A percentile compares a stretch with the other conserved stretches of the same genome.
Conservation (phyloP, 352 stramenopile genomes). For the Globisporangium barbulae region DNA sequence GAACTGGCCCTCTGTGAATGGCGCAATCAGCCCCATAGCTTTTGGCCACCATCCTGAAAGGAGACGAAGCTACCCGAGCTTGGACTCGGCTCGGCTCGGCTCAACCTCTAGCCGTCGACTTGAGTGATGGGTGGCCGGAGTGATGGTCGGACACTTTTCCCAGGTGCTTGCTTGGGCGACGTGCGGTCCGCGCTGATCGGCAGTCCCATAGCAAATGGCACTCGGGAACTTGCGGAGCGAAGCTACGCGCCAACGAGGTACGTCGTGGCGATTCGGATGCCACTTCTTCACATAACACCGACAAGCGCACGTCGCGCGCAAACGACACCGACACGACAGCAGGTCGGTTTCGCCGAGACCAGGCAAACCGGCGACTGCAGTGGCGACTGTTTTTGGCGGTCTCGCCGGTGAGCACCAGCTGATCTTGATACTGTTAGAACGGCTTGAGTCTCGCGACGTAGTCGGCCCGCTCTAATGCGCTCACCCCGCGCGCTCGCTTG, state of each 20-base stretch:
- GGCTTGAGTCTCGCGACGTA: too few relatives aligned
- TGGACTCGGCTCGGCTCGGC: neutral
- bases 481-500: too few relatives aligned
- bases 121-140: neutral
- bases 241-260: neutral
- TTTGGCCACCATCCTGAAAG: neutral
- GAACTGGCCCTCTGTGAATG: neutral
- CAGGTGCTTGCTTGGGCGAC: neutral
- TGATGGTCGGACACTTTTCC: neutral
- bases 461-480: too few relatives aligned
- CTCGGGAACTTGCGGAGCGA: neutral
- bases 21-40: neutral
- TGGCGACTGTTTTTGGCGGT: too few relatives aligned
- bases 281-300: neutral
- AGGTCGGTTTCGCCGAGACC: too few relatives aligned
- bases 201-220: neutral
- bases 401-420: too few relatives aligned
- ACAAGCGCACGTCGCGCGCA: too few relatives aligned
- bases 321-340: too few relatives aligned
- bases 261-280: neutral
- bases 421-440: too few relatives aligned
- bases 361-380: too few relatives aligned
- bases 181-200: neutral
- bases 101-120: too few relatives aligned
- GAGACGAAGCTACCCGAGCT: neutral